These are phyloP conservation scores for Barnettozyma sp. DNA, from an alignment of 805 yeast species.

Conservation along the genomic window DNA sequence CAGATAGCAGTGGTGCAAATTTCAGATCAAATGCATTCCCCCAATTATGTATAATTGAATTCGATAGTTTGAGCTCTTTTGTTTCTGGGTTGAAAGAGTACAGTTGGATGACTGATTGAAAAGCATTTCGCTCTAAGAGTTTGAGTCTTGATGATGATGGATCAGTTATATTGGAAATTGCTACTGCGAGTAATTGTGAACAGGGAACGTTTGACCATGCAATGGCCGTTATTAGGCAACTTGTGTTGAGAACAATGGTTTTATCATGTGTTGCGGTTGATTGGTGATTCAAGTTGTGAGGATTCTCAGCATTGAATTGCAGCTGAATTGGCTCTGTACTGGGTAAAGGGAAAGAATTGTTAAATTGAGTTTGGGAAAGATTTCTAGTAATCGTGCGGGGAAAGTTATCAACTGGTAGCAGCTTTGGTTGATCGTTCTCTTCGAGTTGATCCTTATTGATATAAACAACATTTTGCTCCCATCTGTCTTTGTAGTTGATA, in stretches of 20 bases:
- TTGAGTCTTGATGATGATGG: constrained; percentile 25
- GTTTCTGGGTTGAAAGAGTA: constrained; percentile 32
- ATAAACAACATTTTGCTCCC: constrained; percentile 43
- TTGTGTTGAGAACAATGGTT: constrained; percentile 40
- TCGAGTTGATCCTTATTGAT: constrained; percentile 32
- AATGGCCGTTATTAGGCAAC: constrained; percentile 45
- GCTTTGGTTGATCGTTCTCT: constrained; percentile 14
- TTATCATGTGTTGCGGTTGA: constrained; percentile 22
- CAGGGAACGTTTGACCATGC: constrained; percentile 41
- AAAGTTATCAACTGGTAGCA: constrained; percentile 3
- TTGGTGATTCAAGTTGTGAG: constrained; percentile 12
- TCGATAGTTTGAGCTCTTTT: constrained; percentile 26
- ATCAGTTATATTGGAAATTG: constrained; percentile 34
- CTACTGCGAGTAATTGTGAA: constrained; percentile 42
- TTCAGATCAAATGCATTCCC: constrained; percentile 39
- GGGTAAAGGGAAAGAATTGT: constrained; percentile 21
- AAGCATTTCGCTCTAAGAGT: constrained; percentile 24
- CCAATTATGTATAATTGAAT: constrained; percentile 31
- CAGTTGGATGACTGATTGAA: constrained; percentile 38
- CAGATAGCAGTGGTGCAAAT: constrained; percentile 35
- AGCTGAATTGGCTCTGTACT: constrained; percentile 11
- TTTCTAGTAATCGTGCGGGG: constrained; percentile 13
- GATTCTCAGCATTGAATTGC: constrained; percentile 16
- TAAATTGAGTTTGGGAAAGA: constrained; percentile 22
- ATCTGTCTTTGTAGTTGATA: constrained; percentile 39